Percentiles rank a stretch among this genome's conserved stretches.
phyloP scores from a whole-genome alignment of 2,329 filamentous ascomycete genomes.

The Penicillium sp. region DNA sequence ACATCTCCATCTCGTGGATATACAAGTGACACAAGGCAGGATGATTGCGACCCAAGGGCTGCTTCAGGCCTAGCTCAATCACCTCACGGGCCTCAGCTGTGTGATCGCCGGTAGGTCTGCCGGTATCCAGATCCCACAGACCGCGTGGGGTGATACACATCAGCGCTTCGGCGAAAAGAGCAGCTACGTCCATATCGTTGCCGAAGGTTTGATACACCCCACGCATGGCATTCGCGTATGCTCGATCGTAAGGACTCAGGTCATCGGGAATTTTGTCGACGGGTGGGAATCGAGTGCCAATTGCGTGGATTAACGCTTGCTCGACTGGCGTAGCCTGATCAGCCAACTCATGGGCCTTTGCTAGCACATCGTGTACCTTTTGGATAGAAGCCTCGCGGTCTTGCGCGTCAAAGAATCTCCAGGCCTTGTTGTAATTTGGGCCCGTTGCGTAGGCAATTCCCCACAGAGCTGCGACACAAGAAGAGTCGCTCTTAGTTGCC shows the following conservation, averaged over 20 bases:
- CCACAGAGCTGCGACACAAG: slow-evolving; percentile 39
- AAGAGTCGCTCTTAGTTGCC: slow-evolving; percentile 27
- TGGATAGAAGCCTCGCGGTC: slow-evolving; percentile 56
- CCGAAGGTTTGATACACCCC: slow-evolving; percentile 53
- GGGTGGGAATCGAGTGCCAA: slow-evolving; percentile 61
- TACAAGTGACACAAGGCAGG: slow-evolving; percentile 73
- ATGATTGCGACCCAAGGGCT: slow-evolving; percentile 55
- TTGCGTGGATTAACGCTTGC: slow-evolving; percentile 62
- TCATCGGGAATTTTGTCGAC: slow-evolving; percentile 47
- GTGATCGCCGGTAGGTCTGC: slow-evolving; percentile 56
- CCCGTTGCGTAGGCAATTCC: slow-evolving; percentile 63
- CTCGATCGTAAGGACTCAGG: slow-evolving; percentile 55
- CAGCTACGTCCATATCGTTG: slow-evolving; percentile 61
- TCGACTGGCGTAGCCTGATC: slow-evolving; percentile 54
- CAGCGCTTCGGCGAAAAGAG: slow-evolving; percentile 63
- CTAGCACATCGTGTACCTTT: slow-evolving; percentile 46
- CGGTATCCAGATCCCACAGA: slow-evolving; percentile 62
- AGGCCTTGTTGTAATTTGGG: slow-evolving; percentile 77
- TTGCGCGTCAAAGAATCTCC: slow-evolving; percentile 65
- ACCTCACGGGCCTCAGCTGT: slow-evolving; percentile 60
- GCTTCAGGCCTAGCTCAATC: slow-evolving; percentile 58
- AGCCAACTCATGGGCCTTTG: slow-evolving; percentile 43
- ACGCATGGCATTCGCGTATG: slow-evolving; percentile 63
- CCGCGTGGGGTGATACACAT: slow-evolving; percentile 67
- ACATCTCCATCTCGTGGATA: slow-evolving; percentile 78